phyloP scores from a whole-genome alignment of 2,329 filamentous ascomycete species.

The Didymella pomorum region DNA sequence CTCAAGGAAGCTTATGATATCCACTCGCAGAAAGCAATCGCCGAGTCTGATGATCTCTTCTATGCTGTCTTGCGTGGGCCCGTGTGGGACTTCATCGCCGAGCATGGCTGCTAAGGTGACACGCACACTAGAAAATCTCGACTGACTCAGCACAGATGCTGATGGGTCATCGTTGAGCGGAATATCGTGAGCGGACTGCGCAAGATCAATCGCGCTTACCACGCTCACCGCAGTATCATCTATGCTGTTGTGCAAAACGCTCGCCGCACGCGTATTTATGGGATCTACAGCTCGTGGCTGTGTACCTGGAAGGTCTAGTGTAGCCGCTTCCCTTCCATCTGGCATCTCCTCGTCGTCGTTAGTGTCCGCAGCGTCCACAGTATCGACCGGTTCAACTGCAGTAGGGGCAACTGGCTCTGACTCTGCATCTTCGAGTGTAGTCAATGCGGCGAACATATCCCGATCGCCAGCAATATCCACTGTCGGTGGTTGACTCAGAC shows the following conservation, averaged over 20 bases:
- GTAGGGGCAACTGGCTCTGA: background rate
- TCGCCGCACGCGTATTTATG: background rate
- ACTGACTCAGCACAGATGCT: background rate
- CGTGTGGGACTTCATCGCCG: background rate
- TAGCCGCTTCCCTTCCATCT: background rate
- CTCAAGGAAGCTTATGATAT: background rate
- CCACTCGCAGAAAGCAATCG: background rate
- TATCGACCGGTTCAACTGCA: background rate
- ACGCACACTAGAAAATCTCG: background rate
- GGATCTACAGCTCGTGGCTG: background rate
- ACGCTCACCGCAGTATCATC: background rate
- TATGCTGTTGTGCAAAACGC: background rate
- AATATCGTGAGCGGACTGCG: background rate
- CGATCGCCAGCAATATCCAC: background rate
- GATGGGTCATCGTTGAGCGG: background rate
- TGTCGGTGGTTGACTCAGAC: background rate
- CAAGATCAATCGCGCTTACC: background rate
- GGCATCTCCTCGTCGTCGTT: background rate
- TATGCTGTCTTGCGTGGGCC: background rate
- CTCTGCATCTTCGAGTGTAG: background rate
- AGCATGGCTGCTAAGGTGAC: background rate
- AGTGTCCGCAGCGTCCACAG: background rate
- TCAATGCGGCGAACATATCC: background rate
- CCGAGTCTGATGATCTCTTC: background rate
- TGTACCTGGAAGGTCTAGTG: background rate